Evolutionary conservation across 257 asterid genomes (phyloP).

Genomic region (Orobanche coerulescens): DNA sequence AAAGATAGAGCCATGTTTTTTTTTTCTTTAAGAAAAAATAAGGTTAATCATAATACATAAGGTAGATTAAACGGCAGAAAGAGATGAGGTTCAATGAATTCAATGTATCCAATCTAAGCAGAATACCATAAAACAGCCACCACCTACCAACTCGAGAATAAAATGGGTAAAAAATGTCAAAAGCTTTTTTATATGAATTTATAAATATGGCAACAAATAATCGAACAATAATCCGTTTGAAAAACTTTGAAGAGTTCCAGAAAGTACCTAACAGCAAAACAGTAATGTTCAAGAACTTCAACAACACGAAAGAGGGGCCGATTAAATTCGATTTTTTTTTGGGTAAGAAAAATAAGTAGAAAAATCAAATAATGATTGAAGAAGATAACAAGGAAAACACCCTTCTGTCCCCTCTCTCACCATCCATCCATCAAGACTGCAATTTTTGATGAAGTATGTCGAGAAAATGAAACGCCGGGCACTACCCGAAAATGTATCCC

Average conservation of each 20-base stretch:
- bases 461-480: constrained; percentile 18
- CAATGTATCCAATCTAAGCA: too few species aligned
- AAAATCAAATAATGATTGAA: constrained; percentile 18
- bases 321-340: neutral
- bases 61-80: too few species aligned
- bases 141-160: constrained; percentile 17
- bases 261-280: neutral
- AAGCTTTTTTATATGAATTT: constrained; percentile 12
- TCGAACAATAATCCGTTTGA: constrained; percentile 11
- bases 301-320: constrained; percentile 5
- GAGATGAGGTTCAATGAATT: too few species aligned
- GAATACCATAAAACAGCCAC: too few species aligned
- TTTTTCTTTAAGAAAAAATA: neutral
- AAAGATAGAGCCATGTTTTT: constrained; percentile 48
- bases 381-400: constrained; percentile 18
- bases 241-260: constrained; percentile 13
- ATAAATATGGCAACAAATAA: constrained; percentile 21
- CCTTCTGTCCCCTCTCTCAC: constrained; percentile 20
- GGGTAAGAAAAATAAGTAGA: neutral
- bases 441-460: constrained; percentile 18
- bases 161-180: constrained; percentile 6
- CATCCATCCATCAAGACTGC: constrained; percentile 19
- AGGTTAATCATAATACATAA: too few species aligned
- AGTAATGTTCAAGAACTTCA: neutral
- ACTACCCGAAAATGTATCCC: constrained; percentile 17